Evolutionary conservation across 176 grass and related monocot genomes (phyloP).

Genomic region (Rhynchospora tenuis): DNA sequence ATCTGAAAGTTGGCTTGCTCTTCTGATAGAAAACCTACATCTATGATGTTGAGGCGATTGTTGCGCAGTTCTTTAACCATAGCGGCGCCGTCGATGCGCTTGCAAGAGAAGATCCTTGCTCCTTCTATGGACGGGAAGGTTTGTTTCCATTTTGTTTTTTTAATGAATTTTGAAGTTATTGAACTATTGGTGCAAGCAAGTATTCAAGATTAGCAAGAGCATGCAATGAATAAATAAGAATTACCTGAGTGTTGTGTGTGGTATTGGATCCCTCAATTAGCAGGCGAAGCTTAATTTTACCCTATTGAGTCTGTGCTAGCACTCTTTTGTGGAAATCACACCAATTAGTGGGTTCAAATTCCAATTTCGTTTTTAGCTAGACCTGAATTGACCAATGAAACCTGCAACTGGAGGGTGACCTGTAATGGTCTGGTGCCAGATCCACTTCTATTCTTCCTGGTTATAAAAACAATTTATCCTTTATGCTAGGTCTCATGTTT

Average conservation of each 20-base stretch:
- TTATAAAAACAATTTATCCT: not conserved
- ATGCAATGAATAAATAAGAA: not conserved
- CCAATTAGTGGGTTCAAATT: not conserved
- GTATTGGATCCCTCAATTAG: not conserved
- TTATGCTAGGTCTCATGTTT: not conserved
- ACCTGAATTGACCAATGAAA: not conserved
- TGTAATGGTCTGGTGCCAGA: not conserved
- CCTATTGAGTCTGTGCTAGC: not conserved
- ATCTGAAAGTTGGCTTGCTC: too few relatives aligned
- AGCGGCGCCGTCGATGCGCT: not conserved
- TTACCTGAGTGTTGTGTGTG: not conserved
- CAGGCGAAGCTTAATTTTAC: not conserved
- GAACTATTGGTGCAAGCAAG: not conserved
- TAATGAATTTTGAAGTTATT: not conserved
- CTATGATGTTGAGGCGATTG: constrained; percentile 16
- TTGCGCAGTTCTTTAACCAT: not conserved
- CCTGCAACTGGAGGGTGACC: not conserved
- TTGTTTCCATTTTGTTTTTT: not conserved
- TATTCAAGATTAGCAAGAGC: not conserved
- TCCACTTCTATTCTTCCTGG: not conserved
- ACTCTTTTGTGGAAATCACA: not conserved
- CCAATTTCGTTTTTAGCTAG: not conserved
- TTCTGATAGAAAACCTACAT: not conserved
- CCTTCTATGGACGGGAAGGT: not conserved
- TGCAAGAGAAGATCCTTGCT: constrained; percentile 13